Conservation (phyloP, 2,329 filamentous ascomycete species). For the Fusarium chuoi region DNA sequence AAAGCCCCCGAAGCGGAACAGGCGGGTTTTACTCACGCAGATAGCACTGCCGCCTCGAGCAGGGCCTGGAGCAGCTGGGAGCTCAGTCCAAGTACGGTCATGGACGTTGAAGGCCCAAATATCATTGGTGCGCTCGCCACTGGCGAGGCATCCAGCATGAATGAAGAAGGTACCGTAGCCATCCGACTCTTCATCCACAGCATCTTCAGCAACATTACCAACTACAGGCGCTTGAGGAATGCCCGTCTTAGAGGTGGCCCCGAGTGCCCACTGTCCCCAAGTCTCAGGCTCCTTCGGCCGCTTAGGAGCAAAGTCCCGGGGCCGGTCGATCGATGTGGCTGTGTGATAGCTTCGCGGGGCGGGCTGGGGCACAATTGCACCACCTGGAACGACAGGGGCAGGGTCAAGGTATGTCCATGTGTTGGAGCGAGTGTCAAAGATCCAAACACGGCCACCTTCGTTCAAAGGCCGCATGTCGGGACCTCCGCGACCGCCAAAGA, state of each 20-base stretch:
- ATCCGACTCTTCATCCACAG: slow-evolving; percentile 68
- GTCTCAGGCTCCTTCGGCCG: slow-evolving; percentile 53
- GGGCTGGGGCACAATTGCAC: slow-evolving; percentile 59
- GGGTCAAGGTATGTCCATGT: slow-evolving; percentile 75
- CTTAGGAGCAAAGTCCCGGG: slow-evolving; percentile 58
- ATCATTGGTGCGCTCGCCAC: slow-evolving; percentile 70
- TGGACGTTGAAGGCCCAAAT: slow-evolving; percentile 81
- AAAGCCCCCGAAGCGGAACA: slow-evolving; percentile 85
- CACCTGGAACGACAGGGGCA: slow-evolving; percentile 55
- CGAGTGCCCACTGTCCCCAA: slow-evolving; percentile 67
- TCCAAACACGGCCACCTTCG: slow-evolving; percentile 80
- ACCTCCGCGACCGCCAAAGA: slow-evolving; percentile 84
- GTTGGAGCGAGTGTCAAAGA: slow-evolving; percentile 72
- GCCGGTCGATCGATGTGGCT: slow-evolving; percentile 66
- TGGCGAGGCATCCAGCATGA: slow-evolving; percentile 78
- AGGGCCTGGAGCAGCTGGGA: slow-evolving; percentile 73
- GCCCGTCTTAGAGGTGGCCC: slow-evolving; percentile 63
- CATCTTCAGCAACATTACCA: slow-evolving; percentile 65
- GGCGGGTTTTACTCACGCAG: slow-evolving; percentile 67
- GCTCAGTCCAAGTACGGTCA: slow-evolving; percentile 72
- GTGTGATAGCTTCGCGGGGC: slow-evolving; percentile 77
- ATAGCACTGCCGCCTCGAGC: slow-evolving; percentile 75
- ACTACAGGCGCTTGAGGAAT: slow-evolving; percentile 69
- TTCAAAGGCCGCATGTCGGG: slow-evolving; percentile 75
- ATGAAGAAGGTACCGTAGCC: slow-evolving; percentile 77